These are phyloP conservation scores for Neospermospora avenae DNA, from an alignment of 2,329 filamentous ascomycete species.

Conservation along the genomic window DNA sequence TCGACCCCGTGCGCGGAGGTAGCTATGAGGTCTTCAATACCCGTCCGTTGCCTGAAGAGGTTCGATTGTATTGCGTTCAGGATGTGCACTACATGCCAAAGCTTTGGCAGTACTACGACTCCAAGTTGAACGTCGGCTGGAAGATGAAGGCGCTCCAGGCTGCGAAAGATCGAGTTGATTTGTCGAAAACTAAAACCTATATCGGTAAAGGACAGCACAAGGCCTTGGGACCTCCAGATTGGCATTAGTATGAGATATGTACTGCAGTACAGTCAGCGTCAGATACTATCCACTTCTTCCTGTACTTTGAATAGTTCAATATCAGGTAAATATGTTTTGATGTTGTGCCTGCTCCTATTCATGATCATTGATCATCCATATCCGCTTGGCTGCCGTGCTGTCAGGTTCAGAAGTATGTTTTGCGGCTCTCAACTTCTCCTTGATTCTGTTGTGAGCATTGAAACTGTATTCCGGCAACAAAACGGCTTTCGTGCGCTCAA, in stretches of 20 bases:
- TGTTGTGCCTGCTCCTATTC: too few relatives aligned
- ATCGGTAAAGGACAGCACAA: not conserved
- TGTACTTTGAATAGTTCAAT: too few relatives aligned
- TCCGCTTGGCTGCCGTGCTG: too few relatives aligned
- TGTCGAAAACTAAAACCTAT: not conserved
- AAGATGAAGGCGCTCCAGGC: not conserved
- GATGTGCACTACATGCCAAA: constrained; percentile 38
- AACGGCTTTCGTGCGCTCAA: too few relatives aligned
- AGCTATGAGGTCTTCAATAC: constrained; percentile 45
- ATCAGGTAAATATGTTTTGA: too few relatives aligned
- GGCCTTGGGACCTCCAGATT: not conserved
- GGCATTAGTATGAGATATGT: not conserved
- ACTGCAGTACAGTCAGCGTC: constrained; percentile 5
- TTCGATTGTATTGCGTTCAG: constrained; percentile 44
- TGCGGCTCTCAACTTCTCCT: too few relatives aligned
- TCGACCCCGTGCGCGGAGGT: constrained; percentile 42
- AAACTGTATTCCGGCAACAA: too few relatives aligned
- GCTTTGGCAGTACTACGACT: not conserved
- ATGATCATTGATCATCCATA: too few relatives aligned
- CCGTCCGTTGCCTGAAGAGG: constrained; percentile 41
- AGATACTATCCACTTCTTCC: too few relatives aligned
- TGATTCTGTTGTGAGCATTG: too few relatives aligned
- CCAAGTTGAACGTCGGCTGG: not conserved
- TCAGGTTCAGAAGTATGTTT: too few relatives aligned
- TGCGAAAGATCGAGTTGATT: not conserved